Conservation (phyloP, 352 stramenopile genomes). For the Phytophthora podocarpi region DNA sequence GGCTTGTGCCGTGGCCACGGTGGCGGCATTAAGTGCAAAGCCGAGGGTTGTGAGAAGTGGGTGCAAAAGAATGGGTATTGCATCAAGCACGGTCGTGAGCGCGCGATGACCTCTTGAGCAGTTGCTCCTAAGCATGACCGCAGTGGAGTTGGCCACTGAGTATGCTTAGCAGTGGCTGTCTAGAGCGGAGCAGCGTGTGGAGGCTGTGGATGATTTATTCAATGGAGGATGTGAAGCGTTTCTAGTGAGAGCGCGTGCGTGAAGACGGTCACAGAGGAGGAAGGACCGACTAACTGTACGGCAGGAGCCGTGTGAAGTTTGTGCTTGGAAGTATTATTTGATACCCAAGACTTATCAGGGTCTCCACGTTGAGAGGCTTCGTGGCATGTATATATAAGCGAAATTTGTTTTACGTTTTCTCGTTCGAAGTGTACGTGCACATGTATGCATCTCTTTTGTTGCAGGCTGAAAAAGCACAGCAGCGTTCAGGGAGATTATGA, state of each 20-base stretch:
- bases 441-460: background rate
- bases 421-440: too few species aligned
- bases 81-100: constrained; percentile 88
- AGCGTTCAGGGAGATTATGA: background rate
- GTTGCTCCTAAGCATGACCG: constrained; percentile 4
- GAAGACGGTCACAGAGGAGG: constrained; percentile 20
- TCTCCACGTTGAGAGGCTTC: constrained; percentile 16
- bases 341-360: constrained; percentile 25
- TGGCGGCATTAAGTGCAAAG: constrained; percentile 88
- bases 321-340: constrained; percentile 39
- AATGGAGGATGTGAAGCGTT: constrained; percentile 24
- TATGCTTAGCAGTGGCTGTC: constrained; percentile 12
- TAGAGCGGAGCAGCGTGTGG: constrained; percentile 7
- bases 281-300: constrained; percentile 17
- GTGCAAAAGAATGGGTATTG: constrained; percentile 91
- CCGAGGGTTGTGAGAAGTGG: constrained; percentile 88
- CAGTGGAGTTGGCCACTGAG: constrained; percentile 1
- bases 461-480: background rate
- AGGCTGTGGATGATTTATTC: constrained; percentile 47
- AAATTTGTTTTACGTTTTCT: constrained; percentile 14
- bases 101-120: constrained; percentile 61
- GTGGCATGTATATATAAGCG: constrained; percentile 33
- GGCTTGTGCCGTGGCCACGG: constrained; percentile 83
- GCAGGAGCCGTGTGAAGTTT: constrained; percentile 26
- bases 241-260: constrained; percentile 20